Evolutionary conservation across 202 grass and related monocot species (phyloP).

Genomic region (Miscanthus sacchariflorus): DNA sequence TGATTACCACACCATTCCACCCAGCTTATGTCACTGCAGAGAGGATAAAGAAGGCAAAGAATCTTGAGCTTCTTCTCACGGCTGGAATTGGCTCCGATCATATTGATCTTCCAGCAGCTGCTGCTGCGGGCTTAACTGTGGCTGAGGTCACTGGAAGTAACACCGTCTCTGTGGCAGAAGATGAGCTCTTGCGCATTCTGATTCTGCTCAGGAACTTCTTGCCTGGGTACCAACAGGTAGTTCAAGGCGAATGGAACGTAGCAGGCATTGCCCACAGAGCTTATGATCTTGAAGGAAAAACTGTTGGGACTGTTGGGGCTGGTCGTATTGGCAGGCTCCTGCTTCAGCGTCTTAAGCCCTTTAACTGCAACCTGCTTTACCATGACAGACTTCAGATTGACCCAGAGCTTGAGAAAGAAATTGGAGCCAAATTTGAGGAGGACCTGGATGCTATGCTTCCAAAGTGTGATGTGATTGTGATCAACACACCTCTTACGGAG

Average conservation of each 20-base stretch:
- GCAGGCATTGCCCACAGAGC: slow-evolving; percentile 86
- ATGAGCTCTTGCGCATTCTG: slow-evolving; percentile 90
- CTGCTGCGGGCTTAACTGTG: slow-evolving; percentile 79
- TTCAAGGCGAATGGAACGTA: slow-evolving; percentile 94
- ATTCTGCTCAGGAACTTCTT: slow-evolving; percentile 91
- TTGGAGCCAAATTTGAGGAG: slow-evolving; percentile 90
- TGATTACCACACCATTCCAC: slow-evolving; percentile 95
- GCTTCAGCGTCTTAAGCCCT: slow-evolving; percentile 92
- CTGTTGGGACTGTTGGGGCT: slow-evolving; percentile 86
- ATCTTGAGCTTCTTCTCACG: slow-evolving; percentile 85
- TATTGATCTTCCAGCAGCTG: slow-evolving; percentile 86
- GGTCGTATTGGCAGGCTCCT: slow-evolving; percentile 90
- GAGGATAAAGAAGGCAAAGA: slow-evolving; percentile 91
- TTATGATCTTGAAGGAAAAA: slow-evolving; percentile 96
- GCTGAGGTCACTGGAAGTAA: slow-evolving; percentile 98
- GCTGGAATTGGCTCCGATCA: slow-evolving; percentile 98
- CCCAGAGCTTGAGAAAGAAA: slow-evolving; percentile 86
- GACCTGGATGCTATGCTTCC: slow-evolving; percentile 93
- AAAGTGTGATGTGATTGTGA: slow-evolving; percentile 90
- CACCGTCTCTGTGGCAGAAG: slow-evolving; percentile 86
- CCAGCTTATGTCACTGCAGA: slow-evolving; percentile 93
- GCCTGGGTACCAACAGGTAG: slow-evolving; percentile 86
- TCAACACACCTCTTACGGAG: slow-evolving; percentile 94
- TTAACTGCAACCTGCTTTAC: slow-evolving; percentile 94
- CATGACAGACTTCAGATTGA: slow-evolving; percentile 77